Percentiles rank a stretch among this genome's conserved stretches.
Conservation (phyloP, 2,329 filamentous ascomycete genomes). For the Pseudogymnoascus sp. region DNA sequence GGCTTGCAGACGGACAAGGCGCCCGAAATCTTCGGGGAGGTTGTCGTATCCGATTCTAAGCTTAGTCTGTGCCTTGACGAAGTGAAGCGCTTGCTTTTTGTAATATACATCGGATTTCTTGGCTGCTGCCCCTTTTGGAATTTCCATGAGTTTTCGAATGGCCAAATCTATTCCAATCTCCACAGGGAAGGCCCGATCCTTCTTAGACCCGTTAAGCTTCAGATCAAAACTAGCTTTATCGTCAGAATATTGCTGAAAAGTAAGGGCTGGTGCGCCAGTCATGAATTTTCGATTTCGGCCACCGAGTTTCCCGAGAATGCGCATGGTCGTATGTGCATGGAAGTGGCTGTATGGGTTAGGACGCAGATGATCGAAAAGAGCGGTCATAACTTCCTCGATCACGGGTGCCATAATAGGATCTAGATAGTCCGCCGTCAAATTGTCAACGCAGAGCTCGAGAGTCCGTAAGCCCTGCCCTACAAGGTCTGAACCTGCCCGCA, state of each 20-base stretch:
- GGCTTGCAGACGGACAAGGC: constrained; percentile 78
- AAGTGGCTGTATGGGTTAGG: constrained; percentile 95
- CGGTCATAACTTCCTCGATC: constrained; percentile 97
- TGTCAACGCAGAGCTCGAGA: constrained; percentile 93
- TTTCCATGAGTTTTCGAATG: constrained; percentile 78
- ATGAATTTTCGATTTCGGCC: constrained; percentile 94
- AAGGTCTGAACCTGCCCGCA: constrained; percentile 84
- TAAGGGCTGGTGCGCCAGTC: constrained; percentile 77
- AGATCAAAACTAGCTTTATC: constrained; percentile 84
- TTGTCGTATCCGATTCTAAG: constrained; percentile 81
- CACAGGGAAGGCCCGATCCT: constrained; percentile 79
- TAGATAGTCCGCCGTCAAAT: constrained; percentile 93
- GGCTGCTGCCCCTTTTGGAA: constrained; percentile 52
- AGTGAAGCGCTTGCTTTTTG: constrained; percentile 84
- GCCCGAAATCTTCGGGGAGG: constrained; percentile 81
- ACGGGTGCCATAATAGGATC: constrained; percentile 99
- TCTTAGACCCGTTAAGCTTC: constrained; percentile 80
- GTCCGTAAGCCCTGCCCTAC: constrained; percentile 92
- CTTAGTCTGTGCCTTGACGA: constrained; percentile 85
- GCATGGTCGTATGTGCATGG: constrained; percentile 94
- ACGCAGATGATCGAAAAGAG: constrained; percentile 88
- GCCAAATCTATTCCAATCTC: constrained; percentile 83
- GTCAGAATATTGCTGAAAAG: constrained; percentile 79
- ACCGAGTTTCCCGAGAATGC: constrained; percentile 92
- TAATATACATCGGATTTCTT: constrained; percentile 68